A percentile compares a stretch with the other conserved stretches of the same genome.
Evolutionary conservation across 306 rosid genomes (phyloP).

Genomic region (Morella rubra): DNA sequence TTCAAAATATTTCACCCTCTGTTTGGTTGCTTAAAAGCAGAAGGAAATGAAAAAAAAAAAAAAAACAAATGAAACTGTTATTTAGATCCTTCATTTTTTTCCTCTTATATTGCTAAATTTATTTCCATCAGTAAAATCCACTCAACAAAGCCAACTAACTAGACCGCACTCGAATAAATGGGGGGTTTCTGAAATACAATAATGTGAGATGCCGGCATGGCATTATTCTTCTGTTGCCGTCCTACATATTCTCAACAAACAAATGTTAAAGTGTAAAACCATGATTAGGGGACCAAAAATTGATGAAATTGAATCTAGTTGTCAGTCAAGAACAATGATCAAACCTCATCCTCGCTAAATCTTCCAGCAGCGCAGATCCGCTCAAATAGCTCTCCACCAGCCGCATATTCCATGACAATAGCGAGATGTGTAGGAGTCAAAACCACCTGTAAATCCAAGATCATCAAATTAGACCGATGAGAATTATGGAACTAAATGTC

Average conservation of each 20-base stretch:
- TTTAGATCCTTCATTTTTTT: background rate
- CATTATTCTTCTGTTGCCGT: background rate
- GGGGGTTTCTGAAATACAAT: background rate
- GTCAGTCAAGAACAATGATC: background rate
- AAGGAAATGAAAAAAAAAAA: no score
- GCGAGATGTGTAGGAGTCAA: constrained; percentile 86
- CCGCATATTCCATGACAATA: constrained; percentile 90
- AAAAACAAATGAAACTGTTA: background rate
- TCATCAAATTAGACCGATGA: constrained; percentile 22
- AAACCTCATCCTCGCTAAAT: constrained; percentile 86
- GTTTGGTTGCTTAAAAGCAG: constrained; percentile 17
- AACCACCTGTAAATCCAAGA: constrained; percentile 58
- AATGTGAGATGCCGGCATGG: background rate
- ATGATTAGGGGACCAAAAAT: background rate
- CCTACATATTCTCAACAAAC: constrained; percentile 19
- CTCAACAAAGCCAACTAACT: background rate
- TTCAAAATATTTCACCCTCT: constrained; percentile 7
- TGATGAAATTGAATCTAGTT: background rate
- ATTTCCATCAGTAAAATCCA: background rate
- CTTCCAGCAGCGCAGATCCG: constrained; percentile 78
- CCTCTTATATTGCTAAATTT: background rate
- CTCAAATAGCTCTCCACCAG: constrained; percentile 86
- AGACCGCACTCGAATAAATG: background rate
- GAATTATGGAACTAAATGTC: background rate
- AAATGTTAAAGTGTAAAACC: constrained; percentile 2